A percentile compares a stretch with the other conserved stretches of the same genome.
phyloP scores from a whole-genome alignment of 768 basidiomycete genomes.

The Kwoniella heveanensis region DNA sequence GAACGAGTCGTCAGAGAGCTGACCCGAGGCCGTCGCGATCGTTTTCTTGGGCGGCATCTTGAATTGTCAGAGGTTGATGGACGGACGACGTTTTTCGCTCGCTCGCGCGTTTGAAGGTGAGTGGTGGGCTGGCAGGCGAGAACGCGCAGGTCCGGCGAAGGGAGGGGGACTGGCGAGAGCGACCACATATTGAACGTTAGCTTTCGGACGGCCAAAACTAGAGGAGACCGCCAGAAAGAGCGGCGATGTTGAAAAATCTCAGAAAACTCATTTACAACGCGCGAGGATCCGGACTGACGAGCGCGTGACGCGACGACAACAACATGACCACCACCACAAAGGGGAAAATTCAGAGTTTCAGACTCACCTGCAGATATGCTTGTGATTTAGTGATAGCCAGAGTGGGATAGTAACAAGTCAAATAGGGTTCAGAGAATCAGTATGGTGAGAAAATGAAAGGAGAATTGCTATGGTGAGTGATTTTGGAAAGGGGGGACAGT shows the following conservation, averaged over 20 bases:
- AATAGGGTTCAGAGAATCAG: neutral
- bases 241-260: neutral
- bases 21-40: constrained; percentile 10
- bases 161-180: neutral
- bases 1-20: constrained; percentile 20
- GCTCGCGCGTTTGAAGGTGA: neutral
- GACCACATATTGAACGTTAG: neutral
- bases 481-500: neutral
- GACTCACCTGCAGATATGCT: neutral
- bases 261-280: neutral
- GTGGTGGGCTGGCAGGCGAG: neutral
- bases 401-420: neutral
- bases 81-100: too few relatives aligned
- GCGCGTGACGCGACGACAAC: neutral
- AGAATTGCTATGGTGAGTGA: too few relatives aligned
- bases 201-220: neutral
- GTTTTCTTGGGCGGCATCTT: constrained; percentile 8
- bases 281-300: neutral
- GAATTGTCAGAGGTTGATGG: too few relatives aligned
- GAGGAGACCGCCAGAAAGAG: neutral
- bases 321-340: neutral
- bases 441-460: constrained; percentile 1
- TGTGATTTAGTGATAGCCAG: neutral
- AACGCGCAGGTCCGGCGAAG: too few relatives aligned
- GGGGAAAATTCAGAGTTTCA: neutral